Conservation (phyloP, 768 basidiomycete species). For the Podaxis sp. region DNA sequence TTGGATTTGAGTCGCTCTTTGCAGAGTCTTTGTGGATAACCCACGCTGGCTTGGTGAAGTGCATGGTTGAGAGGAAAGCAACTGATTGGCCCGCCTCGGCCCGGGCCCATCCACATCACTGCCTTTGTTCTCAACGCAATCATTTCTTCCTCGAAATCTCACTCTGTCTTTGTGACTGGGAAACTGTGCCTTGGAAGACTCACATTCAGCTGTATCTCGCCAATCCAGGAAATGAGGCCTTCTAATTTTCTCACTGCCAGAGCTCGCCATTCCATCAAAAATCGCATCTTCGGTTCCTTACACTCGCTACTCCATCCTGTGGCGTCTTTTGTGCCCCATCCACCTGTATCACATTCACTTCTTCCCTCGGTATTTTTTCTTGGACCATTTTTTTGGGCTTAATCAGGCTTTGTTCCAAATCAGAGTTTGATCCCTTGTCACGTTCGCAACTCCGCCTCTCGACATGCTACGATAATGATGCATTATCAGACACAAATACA, state of each 20-base stretch:
- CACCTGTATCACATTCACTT: not conserved
- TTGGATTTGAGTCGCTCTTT: constrained; percentile 60
- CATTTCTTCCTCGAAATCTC: not conserved
- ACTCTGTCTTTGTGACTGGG: not conserved
- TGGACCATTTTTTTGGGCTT: not conserved
- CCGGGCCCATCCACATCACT: not conserved
- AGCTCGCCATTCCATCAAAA: not conserved
- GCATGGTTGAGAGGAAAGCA: constrained; percentile 43
- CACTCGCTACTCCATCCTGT: not conserved
- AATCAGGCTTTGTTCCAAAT: too few relatives aligned
- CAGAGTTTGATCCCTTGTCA: not conserved
- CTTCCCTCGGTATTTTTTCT: not conserved
- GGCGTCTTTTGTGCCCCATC: not conserved
- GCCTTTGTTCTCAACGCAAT: not conserved
- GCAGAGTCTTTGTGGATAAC: constrained; percentile 77
- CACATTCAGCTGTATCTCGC: not conserved
- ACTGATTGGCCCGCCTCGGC: not conserved
- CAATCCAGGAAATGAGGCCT: not conserved
- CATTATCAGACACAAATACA: not conserved
- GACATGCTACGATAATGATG: not conserved
- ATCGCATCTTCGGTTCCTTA: not conserved
- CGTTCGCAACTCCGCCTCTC: not conserved
- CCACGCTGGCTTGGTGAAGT: constrained; percentile 89
- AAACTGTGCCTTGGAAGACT: not conserved
- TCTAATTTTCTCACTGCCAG: not conserved